phyloP scores from a whole-genome alignment of 2,329 filamentous ascomycete genomes.

The Emmonsia crescens region DNA sequence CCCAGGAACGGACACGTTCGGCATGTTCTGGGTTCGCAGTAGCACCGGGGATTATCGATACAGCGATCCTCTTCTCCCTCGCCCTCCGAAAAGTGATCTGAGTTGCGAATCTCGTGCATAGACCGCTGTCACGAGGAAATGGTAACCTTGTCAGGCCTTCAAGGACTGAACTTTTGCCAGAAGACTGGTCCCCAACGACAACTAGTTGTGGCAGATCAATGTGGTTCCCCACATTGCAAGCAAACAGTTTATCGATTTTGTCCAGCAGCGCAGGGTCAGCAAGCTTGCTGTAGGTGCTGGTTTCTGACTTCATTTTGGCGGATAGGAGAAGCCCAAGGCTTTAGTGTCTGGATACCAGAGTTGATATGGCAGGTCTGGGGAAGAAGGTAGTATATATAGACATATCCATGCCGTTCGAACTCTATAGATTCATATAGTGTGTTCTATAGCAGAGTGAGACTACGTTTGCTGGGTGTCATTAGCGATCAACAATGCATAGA shows the following conservation, averaged over 20 bases:
- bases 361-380: not conserved
- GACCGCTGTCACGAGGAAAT: constrained; percentile 28
- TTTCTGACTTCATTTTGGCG: constrained; percentile 1
- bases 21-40: too few species aligned
- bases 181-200: too few species aligned
- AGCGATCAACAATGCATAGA: too few species aligned
- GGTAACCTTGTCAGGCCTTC: constrained; percentile 26
- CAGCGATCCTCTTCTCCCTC: constrained; percentile 37
- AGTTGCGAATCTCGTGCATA: too few species aligned
- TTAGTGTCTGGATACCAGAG: not conserved
- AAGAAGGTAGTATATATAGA: not conserved
- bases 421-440: too few species aligned
- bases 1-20: constrained; percentile 18
- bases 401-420: not conserved
- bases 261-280: constrained; percentile 19
- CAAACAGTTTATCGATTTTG: constrained; percentile 28
- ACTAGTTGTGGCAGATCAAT: constrained; percentile 27
- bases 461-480: too few species aligned
- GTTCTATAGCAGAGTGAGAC: too few species aligned
- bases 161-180: constrained; percentile 25
- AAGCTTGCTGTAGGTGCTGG: constrained; percentile 27
- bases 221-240: constrained; percentile 23
- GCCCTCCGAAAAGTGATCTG: too few species aligned
- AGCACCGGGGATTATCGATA: constrained; percentile 32
- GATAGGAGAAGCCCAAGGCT: not conserved